Evolutionary conservation across 2,329 filamentous ascomycete genomes (phyloP).

Genomic region (Dactylellina haptotyla): DNA sequence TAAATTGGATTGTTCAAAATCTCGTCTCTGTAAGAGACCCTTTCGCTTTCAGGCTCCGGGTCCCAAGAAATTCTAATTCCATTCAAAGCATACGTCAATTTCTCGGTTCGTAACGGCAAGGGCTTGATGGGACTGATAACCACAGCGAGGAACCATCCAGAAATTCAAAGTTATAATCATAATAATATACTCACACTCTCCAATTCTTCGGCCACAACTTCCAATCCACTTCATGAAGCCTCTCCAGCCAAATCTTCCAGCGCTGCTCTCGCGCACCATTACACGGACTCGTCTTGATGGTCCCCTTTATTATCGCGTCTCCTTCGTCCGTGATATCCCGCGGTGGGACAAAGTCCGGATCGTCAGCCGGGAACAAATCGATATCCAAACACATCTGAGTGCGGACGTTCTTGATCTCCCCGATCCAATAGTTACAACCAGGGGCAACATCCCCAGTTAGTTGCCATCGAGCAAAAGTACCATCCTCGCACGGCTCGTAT

Average conservation of each 20-base stretch:
- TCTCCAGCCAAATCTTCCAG: background rate
- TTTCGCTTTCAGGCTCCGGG: too few relatives aligned
- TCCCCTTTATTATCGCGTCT: background rate
- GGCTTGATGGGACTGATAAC: too few relatives aligned
- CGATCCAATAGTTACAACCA: background rate
- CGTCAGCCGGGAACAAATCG: background rate
- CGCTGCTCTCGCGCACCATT: background rate
- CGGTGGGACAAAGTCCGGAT: background rate
- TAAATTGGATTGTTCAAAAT: too few relatives aligned
- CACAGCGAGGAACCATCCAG: too few relatives aligned
- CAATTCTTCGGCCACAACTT: background rate
- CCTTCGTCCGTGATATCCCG: background rate
- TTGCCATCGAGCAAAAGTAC: background rate
- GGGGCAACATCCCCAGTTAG: background rate
- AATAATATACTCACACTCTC: conserved; percentile 17
- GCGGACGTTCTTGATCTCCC: background rate
- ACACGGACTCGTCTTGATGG: background rate
- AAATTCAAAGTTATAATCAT: too few relatives aligned
- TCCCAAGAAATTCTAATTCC: background rate
- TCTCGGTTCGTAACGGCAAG: too few relatives aligned
- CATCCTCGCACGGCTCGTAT: background rate
- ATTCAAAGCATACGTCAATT: too few relatives aligned
- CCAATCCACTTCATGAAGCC: background rate
- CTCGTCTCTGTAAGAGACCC: too few relatives aligned
- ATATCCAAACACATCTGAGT: background rate